phyloP scores from a whole-genome alignment of 305 asterid species.

The Fraxinus velutina region DNA sequence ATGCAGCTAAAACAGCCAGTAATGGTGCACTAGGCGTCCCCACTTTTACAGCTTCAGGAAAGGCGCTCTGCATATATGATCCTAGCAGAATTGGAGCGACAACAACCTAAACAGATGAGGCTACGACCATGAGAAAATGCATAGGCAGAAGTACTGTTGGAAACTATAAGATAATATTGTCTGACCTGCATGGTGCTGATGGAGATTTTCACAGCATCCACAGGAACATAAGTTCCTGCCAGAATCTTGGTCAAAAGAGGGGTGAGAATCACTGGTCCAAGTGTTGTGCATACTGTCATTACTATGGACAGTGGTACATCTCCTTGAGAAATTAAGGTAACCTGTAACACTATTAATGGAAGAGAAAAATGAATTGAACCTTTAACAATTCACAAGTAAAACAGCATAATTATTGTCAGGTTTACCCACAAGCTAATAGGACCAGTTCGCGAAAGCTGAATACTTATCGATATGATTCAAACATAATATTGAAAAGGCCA shows the following conservation, averaged over 20 bases:
- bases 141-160: background rate
- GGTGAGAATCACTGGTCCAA: constrained; percentile 79
- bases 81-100: constrained; percentile 88
- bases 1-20: constrained; percentile 65
- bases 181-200: constrained; percentile 81
- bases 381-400: background rate
- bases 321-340: constrained; percentile 78
- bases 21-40: constrained; percentile 68
- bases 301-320: constrained; percentile 81
- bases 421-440: background rate
- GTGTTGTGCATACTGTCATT: constrained; percentile 85
- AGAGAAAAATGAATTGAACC: constrained; percentile 26
- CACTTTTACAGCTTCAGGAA: constrained; percentile 54
- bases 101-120: constrained; percentile 52
- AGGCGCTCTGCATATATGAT: constrained; percentile 62
- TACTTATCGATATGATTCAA: background rate
- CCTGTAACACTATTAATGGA: constrained; percentile 61
- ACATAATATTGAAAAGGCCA: background rate
- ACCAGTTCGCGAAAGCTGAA: background rate
- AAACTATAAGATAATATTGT: constrained; percentile 3
- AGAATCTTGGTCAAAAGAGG: constrained; percentile 68
- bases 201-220: constrained; percentile 65
- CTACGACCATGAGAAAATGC: background rate
- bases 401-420: background rate
- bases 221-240: constrained; percentile 80